These are phyloP conservation scores for Dissophora ornata DNA, from an alignment of 192 early-diverging fungal species.

Conservation along the genomic window DNA sequence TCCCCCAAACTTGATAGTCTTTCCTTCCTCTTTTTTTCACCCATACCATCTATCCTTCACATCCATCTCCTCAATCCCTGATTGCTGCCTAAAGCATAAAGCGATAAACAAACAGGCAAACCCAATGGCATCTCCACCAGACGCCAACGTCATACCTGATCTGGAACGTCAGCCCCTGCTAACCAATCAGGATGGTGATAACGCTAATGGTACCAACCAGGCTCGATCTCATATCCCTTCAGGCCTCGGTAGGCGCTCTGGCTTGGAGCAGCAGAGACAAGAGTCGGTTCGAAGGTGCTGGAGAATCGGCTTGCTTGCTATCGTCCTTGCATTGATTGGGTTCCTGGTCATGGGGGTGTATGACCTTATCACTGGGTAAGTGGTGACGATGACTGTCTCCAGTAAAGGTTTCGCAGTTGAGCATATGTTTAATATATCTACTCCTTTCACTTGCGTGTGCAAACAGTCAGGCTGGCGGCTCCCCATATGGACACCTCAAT, in stretches of 20 bases:
- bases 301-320: conserved; percentile 22
- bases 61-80: too few relatives aligned
- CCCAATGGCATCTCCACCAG: too few relatives aligned
- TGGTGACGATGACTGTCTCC: too few relatives aligned
- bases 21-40: neutral
- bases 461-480: conserved; percentile 4
- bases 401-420: too few relatives aligned
- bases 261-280: conserved; percentile 3
- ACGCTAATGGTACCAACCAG: conserved; percentile 1
- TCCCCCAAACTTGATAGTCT: neutral
- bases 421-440: too few relatives aligned
- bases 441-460: neutral
- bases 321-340: conserved; percentile 22
- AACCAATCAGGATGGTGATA: neutral
- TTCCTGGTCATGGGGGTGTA: conserved; percentile 15
- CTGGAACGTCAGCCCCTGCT: conserved; percentile 48
- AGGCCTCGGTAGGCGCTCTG: conserved; percentile 8
- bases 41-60: too few relatives aligned
- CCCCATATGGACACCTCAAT: conserved; percentile 27
- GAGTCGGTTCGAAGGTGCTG: conserved; percentile 24
- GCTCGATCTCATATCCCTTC: conserved; percentile 39
- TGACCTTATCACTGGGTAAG: conserved; percentile 25
- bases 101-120: too few relatives aligned
- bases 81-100: too few relatives aligned
- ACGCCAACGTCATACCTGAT: conserved; percentile 3